Evolutionary conservation across 495 filamentous ascomycete species (phyloP).

Genomic region (Astrocystis sublimbata): DNA sequence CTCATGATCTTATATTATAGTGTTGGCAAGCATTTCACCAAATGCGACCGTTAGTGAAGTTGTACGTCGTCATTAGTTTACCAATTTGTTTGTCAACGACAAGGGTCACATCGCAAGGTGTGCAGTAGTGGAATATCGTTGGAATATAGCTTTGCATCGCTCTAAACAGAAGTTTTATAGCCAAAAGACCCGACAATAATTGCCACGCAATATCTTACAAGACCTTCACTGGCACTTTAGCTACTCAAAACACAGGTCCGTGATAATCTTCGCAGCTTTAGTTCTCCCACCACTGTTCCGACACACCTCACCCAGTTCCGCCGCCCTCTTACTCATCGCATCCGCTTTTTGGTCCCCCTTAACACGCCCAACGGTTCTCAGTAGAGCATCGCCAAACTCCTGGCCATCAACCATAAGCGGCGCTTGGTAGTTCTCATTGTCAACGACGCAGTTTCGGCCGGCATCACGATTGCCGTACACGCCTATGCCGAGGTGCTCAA

Average conservation of each 20-base stretch:
- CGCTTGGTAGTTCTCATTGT: not conserved
- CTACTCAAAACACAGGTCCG: not conserved
- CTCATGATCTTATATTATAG: too few relatives aligned
- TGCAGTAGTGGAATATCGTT: too few relatives aligned
- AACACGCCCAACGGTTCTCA: not conserved
- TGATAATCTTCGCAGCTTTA: not conserved
- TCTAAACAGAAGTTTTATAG: not conserved
- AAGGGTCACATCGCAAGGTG: too few relatives aligned
- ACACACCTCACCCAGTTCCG: not conserved
- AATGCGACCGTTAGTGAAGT: too few relatives aligned
- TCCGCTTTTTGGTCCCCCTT: not conserved
- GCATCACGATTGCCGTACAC: constrained; percentile 44
- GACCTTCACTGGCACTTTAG: not conserved
- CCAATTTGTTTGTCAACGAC: too few relatives aligned
- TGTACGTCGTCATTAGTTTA: too few relatives aligned
- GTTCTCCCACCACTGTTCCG: not conserved
- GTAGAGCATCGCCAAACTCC: not conserved
- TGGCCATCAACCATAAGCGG: not conserved
- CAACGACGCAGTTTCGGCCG: constrained; percentile 36
- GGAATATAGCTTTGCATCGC: too few relatives aligned
- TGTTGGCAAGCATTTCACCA: too few relatives aligned
- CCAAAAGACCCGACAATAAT: not conserved
- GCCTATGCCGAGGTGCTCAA: constrained; percentile 53
- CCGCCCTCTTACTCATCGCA: not conserved
- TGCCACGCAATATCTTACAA: not conserved